A percentile compares a stretch with the other conserved stretches of the same genome.
Conservation (phyloP, 2,329 filamentous ascomycete genomes). For the Aspergillus sojae region DNA sequence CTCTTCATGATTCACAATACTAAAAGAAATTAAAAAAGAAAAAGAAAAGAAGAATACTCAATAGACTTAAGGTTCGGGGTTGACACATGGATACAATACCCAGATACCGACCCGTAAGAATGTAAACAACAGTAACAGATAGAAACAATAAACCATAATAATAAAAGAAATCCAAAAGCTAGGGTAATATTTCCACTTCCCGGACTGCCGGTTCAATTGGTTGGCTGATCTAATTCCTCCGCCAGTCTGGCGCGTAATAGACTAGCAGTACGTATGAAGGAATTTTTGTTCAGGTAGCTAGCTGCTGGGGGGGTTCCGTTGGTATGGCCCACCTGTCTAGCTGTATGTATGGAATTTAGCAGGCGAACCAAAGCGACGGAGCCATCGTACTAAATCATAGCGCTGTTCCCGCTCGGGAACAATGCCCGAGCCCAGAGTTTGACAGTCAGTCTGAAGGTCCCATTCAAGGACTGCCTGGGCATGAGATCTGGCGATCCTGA, state of each 20-base stretch:
- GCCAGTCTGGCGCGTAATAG: neutral
- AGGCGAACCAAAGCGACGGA: slow-evolving; percentile 12
- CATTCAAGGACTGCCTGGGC: neutral
- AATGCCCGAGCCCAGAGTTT: slow-evolving; percentile 13
- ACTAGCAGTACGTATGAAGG: neutral
- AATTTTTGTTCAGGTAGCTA: neutral
- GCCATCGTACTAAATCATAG: slow-evolving; percentile 3
- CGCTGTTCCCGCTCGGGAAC: slow-evolving; percentile 17
- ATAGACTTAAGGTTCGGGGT: neutral
- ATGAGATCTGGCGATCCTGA: neutral
- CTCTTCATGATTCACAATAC: neutral
- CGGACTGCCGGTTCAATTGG: neutral
- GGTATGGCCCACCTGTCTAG: neutral
- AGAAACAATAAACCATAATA: neutral
- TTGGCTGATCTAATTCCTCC: neutral
- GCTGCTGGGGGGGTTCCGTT: neutral
- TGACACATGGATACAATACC: neutral
- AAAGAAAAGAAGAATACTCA: neutral
- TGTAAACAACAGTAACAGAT: neutral
- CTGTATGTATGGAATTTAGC: neutral
- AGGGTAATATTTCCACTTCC: neutral
- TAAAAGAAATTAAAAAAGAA: neutral
- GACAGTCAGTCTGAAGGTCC: neutral
- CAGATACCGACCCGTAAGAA: neutral
- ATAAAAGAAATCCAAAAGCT: neutral